These are phyloP conservation scores for Lasiodiplodia gonubiensis DNA, from an alignment of 2,329 filamentous ascomycete species.

Conservation along the genomic window DNA sequence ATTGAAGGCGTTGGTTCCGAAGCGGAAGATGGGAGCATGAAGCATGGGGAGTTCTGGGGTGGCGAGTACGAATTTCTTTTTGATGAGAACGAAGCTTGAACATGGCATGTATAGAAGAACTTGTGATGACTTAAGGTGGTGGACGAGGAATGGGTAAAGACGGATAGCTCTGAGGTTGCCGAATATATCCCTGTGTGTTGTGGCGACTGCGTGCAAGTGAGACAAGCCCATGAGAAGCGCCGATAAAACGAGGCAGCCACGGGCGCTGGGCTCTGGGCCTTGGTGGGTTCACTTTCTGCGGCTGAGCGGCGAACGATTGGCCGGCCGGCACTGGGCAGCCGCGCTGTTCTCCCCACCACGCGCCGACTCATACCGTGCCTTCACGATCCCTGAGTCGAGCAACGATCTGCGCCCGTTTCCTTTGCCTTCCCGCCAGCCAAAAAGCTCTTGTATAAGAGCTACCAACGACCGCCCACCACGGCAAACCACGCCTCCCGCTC, in stretches of 20 bases:
- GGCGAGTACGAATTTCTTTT: not conserved
- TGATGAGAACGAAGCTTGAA: conserved; percentile 4
- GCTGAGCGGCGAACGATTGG: conserved; percentile 22
- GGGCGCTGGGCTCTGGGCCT: not conserved
- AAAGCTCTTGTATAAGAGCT: conserved; percentile 25
- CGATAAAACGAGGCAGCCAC: conserved; percentile 9
- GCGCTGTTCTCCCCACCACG: conserved; percentile 28
- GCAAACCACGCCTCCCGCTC: conserved; percentile 30
- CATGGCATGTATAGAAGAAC: conserved; percentile 15
- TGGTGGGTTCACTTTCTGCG: conserved; percentile 12
- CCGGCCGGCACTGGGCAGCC: conserved; percentile 17
- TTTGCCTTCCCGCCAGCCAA: conserved; percentile 7
- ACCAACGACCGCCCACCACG: conserved; percentile 27
- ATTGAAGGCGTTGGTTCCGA: not conserved
- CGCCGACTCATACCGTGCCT: conserved; percentile 18
- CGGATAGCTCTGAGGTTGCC: not conserved
- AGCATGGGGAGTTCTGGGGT: not conserved
- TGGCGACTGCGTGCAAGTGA: not conserved
- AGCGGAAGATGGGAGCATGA: conserved; percentile 1
- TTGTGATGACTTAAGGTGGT: not conserved
- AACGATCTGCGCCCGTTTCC: conserved; percentile 25
- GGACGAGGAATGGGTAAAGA: not conserved
- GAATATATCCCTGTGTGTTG: not conserved
- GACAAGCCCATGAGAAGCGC: conserved; percentile 3
- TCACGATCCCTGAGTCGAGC: conserved; percentile 24